Percentiles rank a stretch among this genome's conserved stretches.
phyloP scores from a whole-genome alignment of 2,329 filamentous ascomycete species.

The Xylariaceae sp. region DNA sequence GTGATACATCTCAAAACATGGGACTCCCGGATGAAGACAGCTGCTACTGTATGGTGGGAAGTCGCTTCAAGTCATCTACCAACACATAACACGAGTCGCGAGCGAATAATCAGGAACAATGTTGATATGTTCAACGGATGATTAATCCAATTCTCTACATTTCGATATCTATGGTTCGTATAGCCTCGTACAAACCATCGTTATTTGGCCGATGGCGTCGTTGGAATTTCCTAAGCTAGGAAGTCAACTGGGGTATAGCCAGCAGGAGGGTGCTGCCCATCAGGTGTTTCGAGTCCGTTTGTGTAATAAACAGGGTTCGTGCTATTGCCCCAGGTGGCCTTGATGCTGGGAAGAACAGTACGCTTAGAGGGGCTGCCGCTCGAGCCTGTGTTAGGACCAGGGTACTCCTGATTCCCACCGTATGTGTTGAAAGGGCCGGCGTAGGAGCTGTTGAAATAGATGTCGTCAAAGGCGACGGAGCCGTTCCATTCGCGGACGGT shows the following conservation, averaged over 20 bases:
- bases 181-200: too few species aligned
- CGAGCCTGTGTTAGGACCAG: slow-evolving; percentile 37
- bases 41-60: too few species aligned
- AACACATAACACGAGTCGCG: too few species aligned
- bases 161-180: too few species aligned
- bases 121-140: too few species aligned
- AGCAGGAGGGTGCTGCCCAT: slow-evolving; percentile 41
- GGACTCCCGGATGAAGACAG: too few species aligned
- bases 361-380: slow-evolving; percentile 22
- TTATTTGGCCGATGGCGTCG: too few species aligned
- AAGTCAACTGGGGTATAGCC: slow-evolving; percentile 28
- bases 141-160: too few species aligned
- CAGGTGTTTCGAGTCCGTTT: slow-evolving; percentile 36
- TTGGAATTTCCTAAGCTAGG: neutral
- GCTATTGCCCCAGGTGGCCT: slow-evolving; percentile 36
- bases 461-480: slow-evolving; percentile 33
- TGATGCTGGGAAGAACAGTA: slow-evolving; percentile 37
- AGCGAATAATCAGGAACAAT: too few species aligned
- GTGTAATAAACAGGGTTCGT: slow-evolving; percentile 40
- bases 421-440: slow-evolving; percentile 44
- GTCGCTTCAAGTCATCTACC: too few species aligned
- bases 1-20: too few species aligned
- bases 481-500: slow-evolving; percentile 36
- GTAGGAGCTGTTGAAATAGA: slow-evolving; percentile 53
- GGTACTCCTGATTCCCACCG: slow-evolving; percentile 33